Evolutionary conservation across 306 rosid genomes (phyloP), one percentile per base, ranked within the genome.

Genomic region (Bauhinia variegata): DNA sequence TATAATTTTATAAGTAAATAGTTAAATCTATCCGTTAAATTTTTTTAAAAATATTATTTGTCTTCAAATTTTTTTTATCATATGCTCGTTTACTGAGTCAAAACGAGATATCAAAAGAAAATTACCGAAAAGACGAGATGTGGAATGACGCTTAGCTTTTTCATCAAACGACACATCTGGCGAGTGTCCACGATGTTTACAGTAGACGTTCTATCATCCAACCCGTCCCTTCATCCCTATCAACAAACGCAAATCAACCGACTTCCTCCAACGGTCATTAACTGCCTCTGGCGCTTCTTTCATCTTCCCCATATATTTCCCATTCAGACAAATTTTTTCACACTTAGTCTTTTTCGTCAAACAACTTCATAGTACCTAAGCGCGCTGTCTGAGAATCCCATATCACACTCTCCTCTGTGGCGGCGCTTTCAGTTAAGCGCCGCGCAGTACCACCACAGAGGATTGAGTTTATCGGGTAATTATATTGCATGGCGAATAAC

Each of bases 221-320:
- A 23, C 28, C 28, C 28, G 28, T 23, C 28, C 28, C 2, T 2
- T 1, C 28, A 23, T 23, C 28, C 28, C 2, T 23, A 2, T 23
- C n/a, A n/a, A 23, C 2, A 1, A 23, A 23, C 28, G 2, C 28
- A 23, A 0, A 4, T 18, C 11, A 15, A 16, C 8, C 57, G 44
- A 14, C 10, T 58, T 59, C 43, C 33, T 67, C 9, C 59, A 72
- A 87, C 88, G 73, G 82, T 78, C 48, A 78, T 41, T 62, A 87
- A 84, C 83, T 53, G 58, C 54, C 79, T 7, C 64, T 72, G 58
- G 72, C 77, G 70, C 74, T 82, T 38, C 49, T 67, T 76, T 14
- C 6, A 2, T 12, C 42, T 44, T 42, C 52, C 68, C 5, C 65
- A 74, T 76, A 43, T 14, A 42, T 10, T 15, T 11, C 42, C 17